Evolutionary conservation across 2,329 filamentous ascomycete genomes (phyloP).

Genomic region (Massarina eburnea): DNA sequence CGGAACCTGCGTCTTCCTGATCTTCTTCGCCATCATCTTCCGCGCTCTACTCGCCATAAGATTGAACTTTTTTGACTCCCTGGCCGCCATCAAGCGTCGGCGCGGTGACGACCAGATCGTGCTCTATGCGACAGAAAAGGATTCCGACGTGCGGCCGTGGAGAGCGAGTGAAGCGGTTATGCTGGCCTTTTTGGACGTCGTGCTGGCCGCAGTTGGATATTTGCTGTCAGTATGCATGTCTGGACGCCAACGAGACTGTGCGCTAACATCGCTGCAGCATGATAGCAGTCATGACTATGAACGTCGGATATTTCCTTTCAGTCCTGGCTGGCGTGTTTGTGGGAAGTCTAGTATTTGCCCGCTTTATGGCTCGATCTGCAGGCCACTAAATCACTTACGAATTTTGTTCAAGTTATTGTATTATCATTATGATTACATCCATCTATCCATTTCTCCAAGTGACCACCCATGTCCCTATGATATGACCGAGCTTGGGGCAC

Average conservation of each 20-base stretch:
- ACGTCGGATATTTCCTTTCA: slow-evolving; percentile 79
- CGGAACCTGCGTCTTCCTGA: slow-evolving; percentile 67
- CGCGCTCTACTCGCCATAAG: slow-evolving; percentile 71
- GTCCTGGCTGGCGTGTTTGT: slow-evolving; percentile 74
- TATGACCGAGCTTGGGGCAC: no score
- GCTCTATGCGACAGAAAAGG: slow-evolving; percentile 40
- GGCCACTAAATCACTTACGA: background rate
- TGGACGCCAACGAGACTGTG: background rate
- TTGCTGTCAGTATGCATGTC: slow-evolving; percentile 67
- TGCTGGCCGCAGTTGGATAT: slow-evolving; percentile 76
- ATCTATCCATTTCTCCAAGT: background rate
- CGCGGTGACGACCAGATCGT: slow-evolving; percentile 72
- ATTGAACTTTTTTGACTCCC: slow-evolving; percentile 52
- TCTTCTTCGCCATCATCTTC: slow-evolving; percentile 68
- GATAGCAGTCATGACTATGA: slow-evolving; percentile 87
- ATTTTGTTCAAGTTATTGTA: background rate
- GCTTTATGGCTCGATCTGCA: slow-evolving; percentile 51
- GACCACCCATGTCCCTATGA: background rate
- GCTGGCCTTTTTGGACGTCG: slow-evolving; percentile 67
- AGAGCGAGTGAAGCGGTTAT: slow-evolving; percentile 75
- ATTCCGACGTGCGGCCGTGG: slow-evolving; percentile 66
- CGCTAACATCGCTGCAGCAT: slow-evolving; percentile 58
- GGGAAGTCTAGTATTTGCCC: slow-evolving; percentile 75
- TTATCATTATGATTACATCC: background rate
- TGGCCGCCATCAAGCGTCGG: slow-evolving; percentile 59